Percentiles rank a stretch among this genome's conserved stretches.
Evolutionary conservation across 2,329 filamentous ascomycete genomes (phyloP).

Genomic region (Apiospora phragmitis): DNA sequence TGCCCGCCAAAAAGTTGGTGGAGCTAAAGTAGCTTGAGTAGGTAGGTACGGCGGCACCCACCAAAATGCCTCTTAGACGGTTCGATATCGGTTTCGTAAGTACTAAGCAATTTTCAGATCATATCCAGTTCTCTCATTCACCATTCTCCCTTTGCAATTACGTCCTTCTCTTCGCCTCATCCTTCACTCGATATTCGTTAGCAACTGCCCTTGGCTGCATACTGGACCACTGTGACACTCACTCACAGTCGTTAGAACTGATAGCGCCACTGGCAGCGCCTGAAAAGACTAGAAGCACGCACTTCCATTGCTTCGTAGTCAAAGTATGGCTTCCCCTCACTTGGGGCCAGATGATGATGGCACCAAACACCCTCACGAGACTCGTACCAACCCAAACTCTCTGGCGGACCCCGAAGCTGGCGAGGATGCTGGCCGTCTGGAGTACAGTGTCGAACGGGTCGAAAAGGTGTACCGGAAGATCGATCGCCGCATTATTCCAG

Average conservation of each 20-base stretch:
- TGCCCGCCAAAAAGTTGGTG: constrained; percentile 1
- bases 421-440: constrained; percentile 18
- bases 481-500: constrained; percentile 60
- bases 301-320: constrained; percentile 52
- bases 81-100: not conserved
- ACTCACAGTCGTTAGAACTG: not conserved
- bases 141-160: not conserved
- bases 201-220: not conserved
- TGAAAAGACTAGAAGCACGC: constrained; percentile 51
- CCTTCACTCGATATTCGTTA: not conserved
- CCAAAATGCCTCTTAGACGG: not conserved
- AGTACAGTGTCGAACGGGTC: constrained; percentile 51
- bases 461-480: constrained; percentile 60
- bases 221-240: not conserved
- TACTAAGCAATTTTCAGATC: not conserved
- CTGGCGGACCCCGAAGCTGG: constrained; percentile 18
- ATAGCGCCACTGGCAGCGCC: constrained; percentile 20
- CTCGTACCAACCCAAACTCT: constrained; percentile 18
- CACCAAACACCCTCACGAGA: constrained; percentile 29
- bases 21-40: not conserved
- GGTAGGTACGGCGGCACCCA: not conserved
- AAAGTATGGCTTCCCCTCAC: constrained; percentile 44
- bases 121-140: not conserved
- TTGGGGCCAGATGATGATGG: constrained; percentile 30
- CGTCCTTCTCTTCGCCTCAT: not conserved